Conservation (phyloP, 257 asterid species). For the Verbascum thapsus region DNA sequence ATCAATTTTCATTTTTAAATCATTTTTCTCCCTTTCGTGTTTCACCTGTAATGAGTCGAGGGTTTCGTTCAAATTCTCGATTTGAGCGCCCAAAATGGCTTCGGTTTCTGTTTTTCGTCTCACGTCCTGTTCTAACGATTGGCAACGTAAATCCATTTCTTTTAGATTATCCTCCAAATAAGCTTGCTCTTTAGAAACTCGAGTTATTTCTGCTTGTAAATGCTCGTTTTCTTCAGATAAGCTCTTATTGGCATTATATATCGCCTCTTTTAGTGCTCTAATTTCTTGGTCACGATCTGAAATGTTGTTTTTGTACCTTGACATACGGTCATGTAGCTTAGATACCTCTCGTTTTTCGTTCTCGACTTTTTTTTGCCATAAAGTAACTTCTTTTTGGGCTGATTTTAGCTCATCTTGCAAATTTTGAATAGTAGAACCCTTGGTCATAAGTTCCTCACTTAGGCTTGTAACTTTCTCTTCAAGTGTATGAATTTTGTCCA, state of each 20-base stretch:
- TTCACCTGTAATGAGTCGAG: slow-evolving; percentile 37
- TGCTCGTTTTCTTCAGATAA: slow-evolving; percentile 56
- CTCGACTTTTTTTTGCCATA: slow-evolving; percentile 46
- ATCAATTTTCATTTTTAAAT: slow-evolving; percentile 36
- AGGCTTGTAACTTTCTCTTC: slow-evolving; percentile 50
- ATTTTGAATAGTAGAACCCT: slow-evolving; percentile 34
- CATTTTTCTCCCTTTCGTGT: slow-evolving; percentile 43
- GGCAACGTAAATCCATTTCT: slow-evolving; percentile 59
- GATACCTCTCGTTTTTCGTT: slow-evolving; percentile 56
- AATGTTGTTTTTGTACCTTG: slow-evolving; percentile 51
- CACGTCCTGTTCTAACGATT: slow-evolving; percentile 58
- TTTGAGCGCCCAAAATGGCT: slow-evolving; percentile 37
- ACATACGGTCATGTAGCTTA: slow-evolving; percentile 53
- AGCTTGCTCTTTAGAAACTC: slow-evolving; percentile 41
- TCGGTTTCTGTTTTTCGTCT: slow-evolving; percentile 54
- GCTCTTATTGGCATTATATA: slow-evolving; percentile 50
- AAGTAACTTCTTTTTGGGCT: slow-evolving; percentile 45
- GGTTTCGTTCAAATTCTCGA: slow-evolving; percentile 41
- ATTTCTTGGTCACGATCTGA: slow-evolving; percentile 66
- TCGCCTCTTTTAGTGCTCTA: slow-evolving; percentile 49
- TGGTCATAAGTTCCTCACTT: slow-evolving; percentile 46
- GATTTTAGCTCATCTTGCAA: slow-evolving; percentile 51
- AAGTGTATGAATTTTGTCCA: slow-evolving; percentile 41
- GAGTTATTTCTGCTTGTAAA: slow-evolving; percentile 51
- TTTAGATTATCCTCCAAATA: slow-evolving; percentile 54